Percentiles rank a stretch among this genome's conserved stretches.
These are phyloP conservation scores for Phylloporus sp. DNA, from an alignment of 768 basidiomycete genomes.

Conservation along the genomic window DNA sequence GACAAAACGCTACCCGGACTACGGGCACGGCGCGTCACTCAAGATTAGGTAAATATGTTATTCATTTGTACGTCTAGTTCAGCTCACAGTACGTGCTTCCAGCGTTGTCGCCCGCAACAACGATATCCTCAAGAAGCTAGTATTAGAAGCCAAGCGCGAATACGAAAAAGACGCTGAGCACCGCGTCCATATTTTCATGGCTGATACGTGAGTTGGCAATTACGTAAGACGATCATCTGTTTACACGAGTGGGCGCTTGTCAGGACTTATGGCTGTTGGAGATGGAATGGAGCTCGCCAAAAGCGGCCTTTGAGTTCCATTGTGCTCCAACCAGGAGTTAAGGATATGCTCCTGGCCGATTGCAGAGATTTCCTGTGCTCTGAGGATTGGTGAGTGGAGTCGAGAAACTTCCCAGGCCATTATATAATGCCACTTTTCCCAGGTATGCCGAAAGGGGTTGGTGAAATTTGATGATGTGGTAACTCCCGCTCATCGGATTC, in stretches of 20 bases:
- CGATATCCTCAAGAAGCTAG: conserved; percentile 80
- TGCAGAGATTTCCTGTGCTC: conserved; percentile 81
- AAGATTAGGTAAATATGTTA: conserved; percentile 66
- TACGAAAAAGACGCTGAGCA: conserved; percentile 91
- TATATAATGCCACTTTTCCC: conserved; percentile 18
- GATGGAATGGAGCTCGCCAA: conserved; percentile 84
- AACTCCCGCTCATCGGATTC: conserved; percentile 17
- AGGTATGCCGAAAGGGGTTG: conserved; percentile 90
- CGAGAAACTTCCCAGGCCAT: conserved; percentile 16
- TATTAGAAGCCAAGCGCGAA: conserved; percentile 80
- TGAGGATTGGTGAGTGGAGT: conserved; percentile 70
- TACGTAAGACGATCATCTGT: conserved; percentile 3
- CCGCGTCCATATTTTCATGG: conserved; percentile 84
- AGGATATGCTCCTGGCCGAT: conserved; percentile 85
- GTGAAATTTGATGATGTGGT: conserved; percentile 26
- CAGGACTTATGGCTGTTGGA: conserved; percentile 73
- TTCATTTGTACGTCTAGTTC: conserved; percentile 13
- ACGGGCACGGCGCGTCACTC: conserved; percentile 65
- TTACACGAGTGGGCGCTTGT: conserved; percentile 2
- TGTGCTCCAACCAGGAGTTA: conserved; percentile 82
- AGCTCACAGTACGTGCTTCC: conserved; percentile 10
- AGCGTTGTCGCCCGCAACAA: conserved; percentile 88
- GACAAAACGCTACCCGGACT: conserved; percentile 71
- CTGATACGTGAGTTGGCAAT: conserved; percentile 65
- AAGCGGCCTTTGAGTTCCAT: conserved; percentile 93